These are phyloP conservation scores for Bonia amplexicaulis DNA, from an alignment of 176 grass and related monocot genomes.

Conservation along the genomic window DNA sequence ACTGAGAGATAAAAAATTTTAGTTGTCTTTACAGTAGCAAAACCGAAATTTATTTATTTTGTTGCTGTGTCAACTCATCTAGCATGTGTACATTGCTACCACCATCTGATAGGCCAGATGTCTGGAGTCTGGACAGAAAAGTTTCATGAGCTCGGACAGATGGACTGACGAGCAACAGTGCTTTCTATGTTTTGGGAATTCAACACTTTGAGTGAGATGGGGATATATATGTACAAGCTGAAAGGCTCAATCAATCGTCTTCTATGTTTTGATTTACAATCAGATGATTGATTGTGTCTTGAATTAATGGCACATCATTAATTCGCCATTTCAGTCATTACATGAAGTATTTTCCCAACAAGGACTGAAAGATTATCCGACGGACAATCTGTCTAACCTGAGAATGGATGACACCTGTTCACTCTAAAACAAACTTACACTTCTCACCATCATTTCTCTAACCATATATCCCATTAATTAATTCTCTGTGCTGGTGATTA, in stretches of 20 bases:
- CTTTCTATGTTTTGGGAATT: not conserved
- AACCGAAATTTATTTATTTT: too few relatives aligned
- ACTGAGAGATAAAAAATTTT: too few relatives aligned
- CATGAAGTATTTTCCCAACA: too few relatives aligned
- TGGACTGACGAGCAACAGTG: not conserved
- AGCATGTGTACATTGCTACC: too few relatives aligned
- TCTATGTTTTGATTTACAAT: not conserved
- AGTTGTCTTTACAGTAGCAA: too few relatives aligned
- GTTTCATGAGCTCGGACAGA: not conserved
- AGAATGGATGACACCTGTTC: too few relatives aligned
- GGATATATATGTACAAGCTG: not conserved
- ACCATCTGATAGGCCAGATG: too few relatives aligned
- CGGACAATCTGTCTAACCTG: too few relatives aligned
- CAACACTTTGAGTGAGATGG: not conserved
- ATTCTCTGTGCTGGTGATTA: too few relatives aligned
- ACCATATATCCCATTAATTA: not conserved
- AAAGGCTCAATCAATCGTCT: not conserved
- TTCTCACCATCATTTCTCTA: not conserved
- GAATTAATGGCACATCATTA: not conserved
- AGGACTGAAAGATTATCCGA: too few relatives aligned
- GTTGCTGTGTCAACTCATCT: too few relatives aligned
- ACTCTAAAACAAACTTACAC: too few relatives aligned
- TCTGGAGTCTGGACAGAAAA: not conserved
- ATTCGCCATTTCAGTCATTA: not conserved
- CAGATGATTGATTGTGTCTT: not conserved